Percentiles rank a stretch among this genome's conserved stretches.
These are phyloP conservation scores for Hexamita inflata DNA, from an alignment of 208 protist species.

Conservation along the genomic window DNA sequence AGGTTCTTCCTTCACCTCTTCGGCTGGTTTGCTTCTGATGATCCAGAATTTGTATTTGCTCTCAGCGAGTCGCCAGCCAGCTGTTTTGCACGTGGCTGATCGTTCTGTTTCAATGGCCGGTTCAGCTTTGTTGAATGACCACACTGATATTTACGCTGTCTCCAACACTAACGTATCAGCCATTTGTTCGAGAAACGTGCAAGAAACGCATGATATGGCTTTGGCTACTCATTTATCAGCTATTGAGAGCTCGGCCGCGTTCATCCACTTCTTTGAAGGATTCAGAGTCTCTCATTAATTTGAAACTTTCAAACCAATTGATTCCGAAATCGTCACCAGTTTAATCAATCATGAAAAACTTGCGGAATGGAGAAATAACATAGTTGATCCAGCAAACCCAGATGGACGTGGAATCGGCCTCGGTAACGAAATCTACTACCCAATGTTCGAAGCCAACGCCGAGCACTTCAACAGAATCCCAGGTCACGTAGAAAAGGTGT, in stretches of 20 bases:
- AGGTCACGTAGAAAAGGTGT: slow-evolving; percentile 42
- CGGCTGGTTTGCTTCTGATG: slow-evolving; percentile 58
- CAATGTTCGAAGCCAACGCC: slow-evolving; percentile 47
- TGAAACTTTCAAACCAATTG: slow-evolving; percentile 40
- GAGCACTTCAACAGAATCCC: slow-evolving; percentile 43
- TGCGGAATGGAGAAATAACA: slow-evolving; percentile 31
- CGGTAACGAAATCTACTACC: slow-evolving; percentile 51
- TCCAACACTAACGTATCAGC: slow-evolving; percentile 47
- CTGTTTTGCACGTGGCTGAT: slow-evolving; percentile 35
- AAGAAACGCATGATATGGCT: slow-evolving; percentile 54
- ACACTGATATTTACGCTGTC: slow-evolving; percentile 54
- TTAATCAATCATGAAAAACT: slow-evolving; percentile 33
- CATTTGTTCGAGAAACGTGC: slow-evolving; percentile 47
- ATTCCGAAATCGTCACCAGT: slow-evolving; percentile 18
- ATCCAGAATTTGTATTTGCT: slow-evolving; percentile 60
- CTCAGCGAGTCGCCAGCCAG: slow-evolving; percentile 23
- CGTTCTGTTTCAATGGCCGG: slow-evolving; percentile 32
- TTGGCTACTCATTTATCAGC: slow-evolving; percentile 52
- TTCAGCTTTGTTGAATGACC: slow-evolving; percentile 52
- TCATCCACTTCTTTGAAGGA: slow-evolving; percentile 56
- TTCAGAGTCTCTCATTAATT: slow-evolving; percentile 50
- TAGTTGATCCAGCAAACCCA: slow-evolving; percentile 48
- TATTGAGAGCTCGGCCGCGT: slow-evolving; percentile 47
- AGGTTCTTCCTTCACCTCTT: slow-evolving; percentile 51
- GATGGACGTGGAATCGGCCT: slow-evolving; percentile 43